Conservation (phyloP, 2,329 filamentous ascomycete species). For the Pseudocercospora fijiensis region DNA sequence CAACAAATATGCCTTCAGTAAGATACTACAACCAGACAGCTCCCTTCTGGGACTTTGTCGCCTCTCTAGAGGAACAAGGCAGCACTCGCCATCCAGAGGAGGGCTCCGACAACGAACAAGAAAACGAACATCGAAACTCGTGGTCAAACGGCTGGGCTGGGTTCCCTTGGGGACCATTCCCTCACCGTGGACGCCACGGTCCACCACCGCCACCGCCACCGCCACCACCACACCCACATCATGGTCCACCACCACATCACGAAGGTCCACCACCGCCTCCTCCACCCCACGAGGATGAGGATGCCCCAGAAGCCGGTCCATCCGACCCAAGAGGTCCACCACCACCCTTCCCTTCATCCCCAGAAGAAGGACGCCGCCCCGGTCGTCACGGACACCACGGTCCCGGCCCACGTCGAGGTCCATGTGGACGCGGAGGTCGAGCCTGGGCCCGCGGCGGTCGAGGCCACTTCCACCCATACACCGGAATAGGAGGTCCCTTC, state of each 20-base stretch:
- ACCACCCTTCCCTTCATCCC: constrained; percentile 25
- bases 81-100: constrained; percentile 33
- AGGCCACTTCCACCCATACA: constrained; percentile 26
- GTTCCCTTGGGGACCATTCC: constrained; percentile 37
- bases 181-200: constrained; percentile 33
- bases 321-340: constrained; percentile 29
- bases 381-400: constrained; percentile 26
- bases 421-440: constrained; percentile 34
- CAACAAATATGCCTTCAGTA: constrained; percentile 52
- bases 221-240: constrained; percentile 18
- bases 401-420: constrained; percentile 31
- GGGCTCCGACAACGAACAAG: constrained; percentile 36
- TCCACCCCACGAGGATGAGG: constrained; percentile 22
- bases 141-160: constrained; percentile 41
- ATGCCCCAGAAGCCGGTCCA: constrained; percentile 26
- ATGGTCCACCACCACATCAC: constrained; percentile 17
- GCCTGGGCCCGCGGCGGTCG: constrained; percentile 26
- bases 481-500: constrained; percentile 29
- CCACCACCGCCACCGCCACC: constrained; percentile 17
- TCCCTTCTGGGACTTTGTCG: constrained; percentile 58
- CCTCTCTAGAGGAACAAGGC: constrained; percentile 51
- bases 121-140: constrained; percentile 25
- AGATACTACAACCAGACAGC: constrained; percentile 54
- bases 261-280: constrained; percentile 24
- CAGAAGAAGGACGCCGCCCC: constrained; percentile 17